These are phyloP conservation scores for Ambrosiella beaveri DNA, from an alignment of 2,329 filamentous ascomycete species.

Conservation along the genomic window DNA sequence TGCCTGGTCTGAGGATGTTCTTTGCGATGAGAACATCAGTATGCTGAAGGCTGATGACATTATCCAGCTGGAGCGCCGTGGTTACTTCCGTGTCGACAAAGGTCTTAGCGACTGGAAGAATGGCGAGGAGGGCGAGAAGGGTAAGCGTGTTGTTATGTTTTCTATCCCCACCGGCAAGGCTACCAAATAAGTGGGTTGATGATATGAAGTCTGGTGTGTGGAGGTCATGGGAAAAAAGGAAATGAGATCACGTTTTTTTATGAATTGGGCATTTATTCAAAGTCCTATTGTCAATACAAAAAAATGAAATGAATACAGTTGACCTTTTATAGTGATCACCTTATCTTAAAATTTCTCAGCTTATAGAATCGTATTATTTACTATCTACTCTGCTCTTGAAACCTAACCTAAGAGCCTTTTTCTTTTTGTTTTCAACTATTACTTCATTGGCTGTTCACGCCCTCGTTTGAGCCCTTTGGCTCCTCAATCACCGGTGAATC, in stretches of 20 bases:
- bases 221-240: background rate
- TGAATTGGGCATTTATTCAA: no score
- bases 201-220: background rate
- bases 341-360: no score
- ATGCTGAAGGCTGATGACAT: slow-evolving; percentile 74
- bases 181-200: slow-evolving; percentile 20
- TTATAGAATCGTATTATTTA: no score
- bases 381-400: no score
- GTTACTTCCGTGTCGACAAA: slow-evolving; percentile 76
- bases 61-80: slow-evolving; percentile 86
- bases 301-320: background rate
- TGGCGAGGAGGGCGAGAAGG: slow-evolving; percentile 31
- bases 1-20: slow-evolving; percentile 53
- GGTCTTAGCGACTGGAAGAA: slow-evolving; percentile 32
- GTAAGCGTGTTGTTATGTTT: slow-evolving; percentile 36
- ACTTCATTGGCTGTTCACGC: background rate
- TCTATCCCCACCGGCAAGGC: slow-evolving; percentile 39
- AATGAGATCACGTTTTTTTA: background rate
- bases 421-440: background rate
- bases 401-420: no score
- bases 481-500: background rate
- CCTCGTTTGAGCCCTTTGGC: background rate
- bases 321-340: background rate
- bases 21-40: slow-evolving; percentile 66
- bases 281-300: background rate